Evolutionary conservation across 345 rosid genomes (phyloP).

Genomic region (rapeseed (Brassica napus)): DNA sequence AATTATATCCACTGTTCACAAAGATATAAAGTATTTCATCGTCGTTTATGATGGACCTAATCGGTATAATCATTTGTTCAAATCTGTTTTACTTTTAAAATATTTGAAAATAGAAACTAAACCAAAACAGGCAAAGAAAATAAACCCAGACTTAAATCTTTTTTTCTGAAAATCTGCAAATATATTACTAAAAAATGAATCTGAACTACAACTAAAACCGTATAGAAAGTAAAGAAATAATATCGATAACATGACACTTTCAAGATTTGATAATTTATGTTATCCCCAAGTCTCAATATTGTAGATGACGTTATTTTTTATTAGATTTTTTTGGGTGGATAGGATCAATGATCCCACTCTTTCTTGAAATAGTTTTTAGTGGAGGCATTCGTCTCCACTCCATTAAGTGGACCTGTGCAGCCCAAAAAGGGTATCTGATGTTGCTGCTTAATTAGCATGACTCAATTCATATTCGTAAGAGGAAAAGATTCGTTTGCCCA

Average conservation of each 20-base stretch:
- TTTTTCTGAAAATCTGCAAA: background rate
- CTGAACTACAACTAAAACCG: background rate
- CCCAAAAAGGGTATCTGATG: slow-evolving; percentile 26
- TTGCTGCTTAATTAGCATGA: slow-evolving; percentile 25
- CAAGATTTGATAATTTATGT: background rate
- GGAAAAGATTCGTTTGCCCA: slow-evolving; percentile 34
- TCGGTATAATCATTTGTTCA: too few species aligned
- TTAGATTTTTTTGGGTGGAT: background rate
- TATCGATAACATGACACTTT: background rate
- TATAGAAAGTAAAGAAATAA: background rate
- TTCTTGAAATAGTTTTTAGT: slow-evolving; percentile 6
- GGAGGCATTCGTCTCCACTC: slow-evolving; percentile 30
- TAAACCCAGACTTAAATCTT: too few species aligned
- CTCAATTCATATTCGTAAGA: slow-evolving; percentile 37
- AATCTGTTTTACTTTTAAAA: too few species aligned
- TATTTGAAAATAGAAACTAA: too few species aligned
- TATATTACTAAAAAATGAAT: background rate
- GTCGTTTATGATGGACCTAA: too few species aligned
- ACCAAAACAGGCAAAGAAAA: too few species aligned
- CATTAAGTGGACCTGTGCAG: slow-evolving; percentile 28
- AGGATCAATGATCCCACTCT: slow-evolving; percentile 15
- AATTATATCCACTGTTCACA: too few species aligned
- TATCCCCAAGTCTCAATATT: background rate
- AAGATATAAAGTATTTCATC: too few species aligned
- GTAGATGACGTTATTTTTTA: slow-evolving; percentile 18